Conservation (phyloP, 129 eudicot species). For the Helianthus tuberosus region DNA sequence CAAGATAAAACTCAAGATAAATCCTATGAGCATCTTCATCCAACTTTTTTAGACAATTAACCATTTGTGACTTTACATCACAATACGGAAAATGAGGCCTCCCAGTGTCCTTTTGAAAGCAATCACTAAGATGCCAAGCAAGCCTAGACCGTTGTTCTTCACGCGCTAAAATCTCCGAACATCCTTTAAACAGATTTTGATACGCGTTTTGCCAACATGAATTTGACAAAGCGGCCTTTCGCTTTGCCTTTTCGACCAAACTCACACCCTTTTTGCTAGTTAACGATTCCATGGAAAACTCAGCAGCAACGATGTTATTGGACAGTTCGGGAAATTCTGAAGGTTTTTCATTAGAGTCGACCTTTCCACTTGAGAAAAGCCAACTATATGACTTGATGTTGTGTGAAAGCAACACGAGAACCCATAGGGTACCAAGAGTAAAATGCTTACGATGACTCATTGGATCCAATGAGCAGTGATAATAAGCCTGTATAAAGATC, state of each 20-base stretch:
- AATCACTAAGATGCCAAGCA: constrained; percentile 17
- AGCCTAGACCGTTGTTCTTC: constrained; percentile 13
- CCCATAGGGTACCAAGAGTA: constrained; percentile 13
- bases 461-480: constrained; percentile 2
- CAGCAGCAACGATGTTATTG: not conserved
- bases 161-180: constrained; percentile 11
- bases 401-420: not conserved
- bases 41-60: constrained; percentile 1
- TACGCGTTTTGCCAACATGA: constrained; percentile 15
- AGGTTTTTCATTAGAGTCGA: not conserved
- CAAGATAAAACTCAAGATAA: constrained; percentile 10
- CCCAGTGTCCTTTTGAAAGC: constrained; percentile 17
- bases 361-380: constrained; percentile 10
- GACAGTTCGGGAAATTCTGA: not conserved
- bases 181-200: not conserved
- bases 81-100: constrained; percentile 17
- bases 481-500: not conserved
- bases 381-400: not conserved
- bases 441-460: constrained; percentile 8
- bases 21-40: constrained; percentile 8
- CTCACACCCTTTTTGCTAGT: constrained; percentile 4
- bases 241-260: constrained; percentile 13
- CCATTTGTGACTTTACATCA: constrained; percentile 2
- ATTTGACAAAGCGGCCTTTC: constrained; percentile 12
- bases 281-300: constrained; percentile 13